Evolutionary conservation across 352 stramenopile species (phyloP), one percentile per base, ranked within the genome.

Genomic region (Halophytophthora polymorphica): DNA sequence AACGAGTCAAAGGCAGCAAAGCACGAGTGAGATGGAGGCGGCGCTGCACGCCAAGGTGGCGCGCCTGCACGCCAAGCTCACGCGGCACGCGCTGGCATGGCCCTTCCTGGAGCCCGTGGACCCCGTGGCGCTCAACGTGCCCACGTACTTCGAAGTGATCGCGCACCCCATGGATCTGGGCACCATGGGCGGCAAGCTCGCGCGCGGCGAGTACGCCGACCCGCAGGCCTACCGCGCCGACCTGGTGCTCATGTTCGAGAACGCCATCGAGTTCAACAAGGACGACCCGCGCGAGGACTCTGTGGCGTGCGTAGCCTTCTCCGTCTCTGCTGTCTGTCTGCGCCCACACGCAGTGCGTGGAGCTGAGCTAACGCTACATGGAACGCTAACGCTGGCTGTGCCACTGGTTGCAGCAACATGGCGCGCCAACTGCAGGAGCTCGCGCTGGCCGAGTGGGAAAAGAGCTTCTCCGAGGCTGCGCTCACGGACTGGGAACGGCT

Each of bases 161-260:
- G 80, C 90, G 63, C 55, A 83, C 34, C 97, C 97, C 6, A 99
- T 99, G 97, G 97, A 99, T 66, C 78, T 99, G 22, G 79, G 86
- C 40, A 98, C 95, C 1, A 96, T 99, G 64, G 74, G 86, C 35
- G 53, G 61, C 41, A 96, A 93, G 48, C 81, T 97, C 43, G 76
- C 60, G 46, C 50, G 28, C 1, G 48, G 56, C 43, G 61, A 80
- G 44, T 95, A 95, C 63, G 51, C 37, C 17, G 56, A 66, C 19
- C 78, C 83, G 0, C 50, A 69, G 2, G 69, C 76, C 25, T 92
- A 90, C 62, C 66, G 67, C 36, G 53, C 63, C 37, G 82, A 94
- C 64, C 60, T 94, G 52, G 56, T 90, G 55, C 77, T 93, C 58
- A 88, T 93, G 77, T 93, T 88, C 50, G 67, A 81, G 39, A 94